Conservation (phyloP, 257 asterid genomes). For the Cinchona pubescens region DNA sequence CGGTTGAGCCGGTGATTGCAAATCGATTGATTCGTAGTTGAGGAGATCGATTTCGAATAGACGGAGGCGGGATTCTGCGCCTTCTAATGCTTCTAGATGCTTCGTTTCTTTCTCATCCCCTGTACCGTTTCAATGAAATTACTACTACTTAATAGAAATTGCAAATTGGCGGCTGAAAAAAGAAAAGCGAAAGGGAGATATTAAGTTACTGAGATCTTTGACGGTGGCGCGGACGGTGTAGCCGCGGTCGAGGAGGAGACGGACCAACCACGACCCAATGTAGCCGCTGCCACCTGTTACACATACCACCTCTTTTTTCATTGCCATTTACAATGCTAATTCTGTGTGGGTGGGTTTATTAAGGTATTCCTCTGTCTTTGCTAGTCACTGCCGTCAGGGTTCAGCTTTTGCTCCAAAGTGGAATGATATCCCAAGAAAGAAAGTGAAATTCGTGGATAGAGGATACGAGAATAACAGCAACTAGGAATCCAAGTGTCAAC, state of each 20-base stretch:
- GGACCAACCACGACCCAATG: constrained; percentile 73
- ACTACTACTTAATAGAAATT: too few relatives aligned
- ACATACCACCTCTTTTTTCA: constrained; percentile 54
- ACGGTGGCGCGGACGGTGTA: constrained; percentile 91
- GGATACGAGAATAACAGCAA: too few relatives aligned
- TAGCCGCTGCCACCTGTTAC: constrained; percentile 89
- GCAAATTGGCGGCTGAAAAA: too few relatives aligned
- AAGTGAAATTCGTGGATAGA: too few relatives aligned
- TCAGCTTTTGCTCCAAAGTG: too few relatives aligned
- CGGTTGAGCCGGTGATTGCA: constrained; percentile 56
- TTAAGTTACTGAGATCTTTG: constrained; percentile 42
- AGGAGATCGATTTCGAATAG: constrained; percentile 73
- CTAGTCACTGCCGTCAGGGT: too few relatives aligned
- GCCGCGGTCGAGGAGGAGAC: constrained; percentile 77
- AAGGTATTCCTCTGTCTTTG: too few relatives aligned
- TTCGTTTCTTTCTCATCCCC: constrained; percentile 76
- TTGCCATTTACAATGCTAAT: constrained; percentile 25
- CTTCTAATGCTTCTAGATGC: constrained; percentile 66
- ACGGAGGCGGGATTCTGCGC: constrained; percentile 64
- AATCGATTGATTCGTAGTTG: constrained; percentile 54
- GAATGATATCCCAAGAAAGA: too few relatives aligned
- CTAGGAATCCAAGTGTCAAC: too few relatives aligned
- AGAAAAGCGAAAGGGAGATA: neutral
- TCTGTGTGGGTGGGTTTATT: too few relatives aligned
- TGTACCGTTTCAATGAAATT: constrained; percentile 14